phyloP scores from a whole-genome alignment of 1,284 basidiomycete species.

The Moesziomyces aphidis region DNA sequence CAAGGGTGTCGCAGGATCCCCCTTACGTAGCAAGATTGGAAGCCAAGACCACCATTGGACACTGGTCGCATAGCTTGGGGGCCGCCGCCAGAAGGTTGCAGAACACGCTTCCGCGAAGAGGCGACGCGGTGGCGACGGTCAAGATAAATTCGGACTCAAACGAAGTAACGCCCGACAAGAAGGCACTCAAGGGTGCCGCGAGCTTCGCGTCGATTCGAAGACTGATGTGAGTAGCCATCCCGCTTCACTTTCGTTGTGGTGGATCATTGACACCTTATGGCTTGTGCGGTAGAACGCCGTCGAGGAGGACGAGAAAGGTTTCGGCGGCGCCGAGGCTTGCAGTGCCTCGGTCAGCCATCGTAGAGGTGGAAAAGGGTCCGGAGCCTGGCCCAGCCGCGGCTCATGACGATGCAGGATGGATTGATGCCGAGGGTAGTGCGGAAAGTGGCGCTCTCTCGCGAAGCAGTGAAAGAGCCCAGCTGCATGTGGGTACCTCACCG shows the following conservation, averaged over 20 bases:
- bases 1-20: slow-evolving; percentile 17
- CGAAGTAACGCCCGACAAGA: slow-evolving; percentile 20
- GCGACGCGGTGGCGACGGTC: neutral
- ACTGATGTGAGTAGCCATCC: slow-evolving; percentile 21
- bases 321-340: slow-evolving; percentile 14
- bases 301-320: slow-evolving; percentile 24
- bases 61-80: slow-evolving; percentile 32
- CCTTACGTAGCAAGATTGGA: neutral
- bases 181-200: slow-evolving; percentile 10
- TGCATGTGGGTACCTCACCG: neutral
- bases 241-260: too few species aligned
- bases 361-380: slow-evolving; percentile 13
- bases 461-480: neutral
- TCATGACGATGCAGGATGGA: slow-evolving; percentile 8
- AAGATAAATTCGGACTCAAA: neutral
- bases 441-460: neutral
- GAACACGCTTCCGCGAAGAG: slow-evolving; percentile 17
- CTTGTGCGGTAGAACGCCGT: slow-evolving; percentile 16
- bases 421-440: slow-evolving; percentile 13
- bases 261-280: too few species aligned
- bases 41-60: slow-evolving; percentile 20
- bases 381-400: neutral
- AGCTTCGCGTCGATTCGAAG: slow-evolving; percentile 30
- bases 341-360: slow-evolving; percentile 3
- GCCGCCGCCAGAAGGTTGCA: slow-evolving; percentile 28